phyloP scores from a whole-genome alignment of 306 rosid genomes.

The Cercis canadensis region DNA sequence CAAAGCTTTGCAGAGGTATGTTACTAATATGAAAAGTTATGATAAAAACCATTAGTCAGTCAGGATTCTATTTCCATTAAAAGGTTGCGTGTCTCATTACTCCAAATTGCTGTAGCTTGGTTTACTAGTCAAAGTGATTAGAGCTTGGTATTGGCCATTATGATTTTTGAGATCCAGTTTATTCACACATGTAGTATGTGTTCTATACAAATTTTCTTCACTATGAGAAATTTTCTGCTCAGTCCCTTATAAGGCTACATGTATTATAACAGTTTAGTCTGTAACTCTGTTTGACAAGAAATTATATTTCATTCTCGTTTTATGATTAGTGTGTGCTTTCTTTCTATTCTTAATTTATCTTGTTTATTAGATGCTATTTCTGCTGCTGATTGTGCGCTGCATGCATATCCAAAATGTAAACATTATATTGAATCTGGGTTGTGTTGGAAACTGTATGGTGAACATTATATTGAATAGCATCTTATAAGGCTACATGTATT shows the following conservation, averaged over 20 bases:
- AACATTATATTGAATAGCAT: too few species aligned
- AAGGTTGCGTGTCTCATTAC: slow-evolving; percentile 22
- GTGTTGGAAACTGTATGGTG: too few species aligned
- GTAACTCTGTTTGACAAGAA: slow-evolving; percentile 24
- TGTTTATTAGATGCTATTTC: background rate
- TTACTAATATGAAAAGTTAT: slow-evolving; percentile 27
- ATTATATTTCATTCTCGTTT: background rate
- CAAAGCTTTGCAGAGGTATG: slow-evolving; percentile 92
- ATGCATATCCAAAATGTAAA: background rate
- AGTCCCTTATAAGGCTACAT: background rate
- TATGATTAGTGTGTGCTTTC: slow-evolving; percentile 9
- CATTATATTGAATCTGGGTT: too few species aligned
- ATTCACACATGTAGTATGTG: background rate
- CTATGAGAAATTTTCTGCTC: background rate
- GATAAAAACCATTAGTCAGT: slow-evolving; percentile 7
- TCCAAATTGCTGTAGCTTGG: background rate
- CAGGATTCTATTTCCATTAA: slow-evolving; percentile 17
- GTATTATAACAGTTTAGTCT: background rate
- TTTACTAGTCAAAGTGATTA: background rate
- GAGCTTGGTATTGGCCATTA: background rate
- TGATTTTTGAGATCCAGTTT: background rate
- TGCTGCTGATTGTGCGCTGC: slow-evolving; percentile 1
- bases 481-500: background rate
- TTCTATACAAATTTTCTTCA: background rate
- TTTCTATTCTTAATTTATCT: slow-evolving; percentile 25